Percentiles rank a stretch among this genome's conserved stretches.
phyloP scores from a whole-genome alignment of 495 filamentous ascomycete species.

The Mytilinidion resinicola region DNA sequence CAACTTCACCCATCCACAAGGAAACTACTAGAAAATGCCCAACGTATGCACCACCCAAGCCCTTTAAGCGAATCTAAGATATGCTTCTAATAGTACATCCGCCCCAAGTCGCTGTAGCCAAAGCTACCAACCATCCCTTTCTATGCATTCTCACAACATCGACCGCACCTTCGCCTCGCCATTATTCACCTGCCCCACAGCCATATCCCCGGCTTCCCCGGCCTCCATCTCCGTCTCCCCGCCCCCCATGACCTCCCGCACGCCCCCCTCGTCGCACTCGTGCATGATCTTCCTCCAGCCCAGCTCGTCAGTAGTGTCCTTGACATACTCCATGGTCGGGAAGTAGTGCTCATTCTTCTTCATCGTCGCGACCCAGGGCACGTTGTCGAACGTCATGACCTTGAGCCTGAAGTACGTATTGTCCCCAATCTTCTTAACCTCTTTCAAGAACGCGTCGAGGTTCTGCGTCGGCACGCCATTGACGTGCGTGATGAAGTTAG shows the following conservation, averaged over 20 bases:
- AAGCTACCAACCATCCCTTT: too few species aligned
- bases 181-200: neutral
- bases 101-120: too few species aligned
- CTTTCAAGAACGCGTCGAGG: slow-evolving; percentile 68
- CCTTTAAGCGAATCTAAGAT: too few species aligned
- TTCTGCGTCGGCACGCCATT: slow-evolving; percentile 80
- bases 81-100: too few species aligned
- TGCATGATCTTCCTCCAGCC: slow-evolving; percentile 28
- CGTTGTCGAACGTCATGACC: slow-evolving; percentile 93
- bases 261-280: slow-evolving; percentile 26
- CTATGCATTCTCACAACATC: neutral
- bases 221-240: slow-evolving; percentile 17
- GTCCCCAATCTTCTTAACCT: slow-evolving; percentile 80
- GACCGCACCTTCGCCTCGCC: neutral
- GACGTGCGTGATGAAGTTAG: slow-evolving; percentile 94
- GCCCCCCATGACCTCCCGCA: slow-evolving; percentile 11
- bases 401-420: slow-evolving; percentile 96
- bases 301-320: slow-evolving; percentile 31
- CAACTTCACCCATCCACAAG: too few species aligned
- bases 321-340: slow-evolving; percentile 40
- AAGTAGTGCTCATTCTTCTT: slow-evolving; percentile 99
- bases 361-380: slow-evolving; percentile 96
- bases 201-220: neutral
- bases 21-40: too few species aligned
- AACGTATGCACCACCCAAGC: too few species aligned